A percentile compares a stretch with the other conserved stretches of the same genome.
phyloP scores from a whole-genome alignment of 2,329 filamentous ascomycete species.

The Fusarium mangiferae region DNA sequence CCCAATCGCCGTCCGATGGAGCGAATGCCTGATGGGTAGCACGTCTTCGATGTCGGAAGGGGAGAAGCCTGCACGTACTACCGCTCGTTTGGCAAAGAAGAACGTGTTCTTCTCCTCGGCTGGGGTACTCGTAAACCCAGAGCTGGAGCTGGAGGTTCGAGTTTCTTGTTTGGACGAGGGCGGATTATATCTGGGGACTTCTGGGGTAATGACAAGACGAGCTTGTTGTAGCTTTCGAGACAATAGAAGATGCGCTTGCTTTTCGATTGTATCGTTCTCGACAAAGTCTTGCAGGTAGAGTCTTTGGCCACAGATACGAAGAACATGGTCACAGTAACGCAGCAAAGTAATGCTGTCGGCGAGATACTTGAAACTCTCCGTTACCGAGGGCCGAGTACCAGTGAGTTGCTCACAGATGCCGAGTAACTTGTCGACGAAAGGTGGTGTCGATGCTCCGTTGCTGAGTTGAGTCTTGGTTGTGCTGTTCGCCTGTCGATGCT shows the following conservation, averaged over 20 bases:
- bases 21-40: slow-evolving; percentile 44
- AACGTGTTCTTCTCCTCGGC: not conserved
- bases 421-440: slow-evolving; percentile 34
- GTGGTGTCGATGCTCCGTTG: not conserved
- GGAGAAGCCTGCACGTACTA: slow-evolving; percentile 30
- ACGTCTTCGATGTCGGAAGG: slow-evolving; percentile 43
- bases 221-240: slow-evolving; percentile 34
- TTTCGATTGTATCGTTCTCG: slow-evolving; percentile 46
- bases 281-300: slow-evolving; percentile 51
- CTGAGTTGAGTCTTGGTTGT: not conserved
- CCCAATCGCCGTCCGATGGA: slow-evolving; percentile 47
- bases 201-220: slow-evolving; percentile 13
- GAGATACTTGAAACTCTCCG: slow-evolving; percentile 44
- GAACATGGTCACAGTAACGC: slow-evolving; percentile 50
- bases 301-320: slow-evolving; percentile 41
- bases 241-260: slow-evolving; percentile 45
- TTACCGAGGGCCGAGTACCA: slow-evolving; percentile 40
- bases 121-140: not conserved
- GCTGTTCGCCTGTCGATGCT: slow-evolving; percentile 9
- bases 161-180: not conserved
- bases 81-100: slow-evolving; percentile 13
- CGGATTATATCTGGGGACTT: not conserved
- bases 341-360: slow-evolving; percentile 53
- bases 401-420: slow-evolving; percentile 47
- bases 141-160: not conserved